These are phyloP conservation scores for Arabidopsis lyrata DNA, from an alignment of 441 rosid species.

Conservation along the genomic window DNA sequence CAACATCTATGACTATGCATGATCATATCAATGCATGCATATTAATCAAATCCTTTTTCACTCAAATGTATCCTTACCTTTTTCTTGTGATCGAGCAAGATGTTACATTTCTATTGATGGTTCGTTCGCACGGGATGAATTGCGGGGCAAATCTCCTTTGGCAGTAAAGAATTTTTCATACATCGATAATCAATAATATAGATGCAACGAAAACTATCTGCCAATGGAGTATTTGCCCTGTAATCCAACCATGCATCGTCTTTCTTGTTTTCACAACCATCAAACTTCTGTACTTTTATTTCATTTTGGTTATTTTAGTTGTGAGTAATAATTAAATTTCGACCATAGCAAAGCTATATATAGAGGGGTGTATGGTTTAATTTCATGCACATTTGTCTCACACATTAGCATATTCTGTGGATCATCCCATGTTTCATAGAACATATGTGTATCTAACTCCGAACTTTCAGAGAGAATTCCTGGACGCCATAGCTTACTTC, in stretches of 20 bases:
- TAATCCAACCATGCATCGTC: slow-evolving; percentile 53
- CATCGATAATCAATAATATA: background rate
- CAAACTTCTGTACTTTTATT: background rate
- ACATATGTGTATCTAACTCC: slow-evolving; percentile 12
- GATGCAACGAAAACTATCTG: slow-evolving; percentile 44
- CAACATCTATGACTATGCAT: background rate
- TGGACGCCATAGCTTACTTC: slow-evolving; percentile 1
- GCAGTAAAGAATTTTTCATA: slow-evolving; percentile 44
- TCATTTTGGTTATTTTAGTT: background rate
- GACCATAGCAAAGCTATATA: slow-evolving; percentile 22
- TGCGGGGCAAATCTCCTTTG: slow-evolving; percentile 74
- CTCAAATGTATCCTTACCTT: slow-evolving; percentile 40
- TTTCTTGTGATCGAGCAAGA: slow-evolving; percentile 17
- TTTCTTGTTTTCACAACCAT: background rate
- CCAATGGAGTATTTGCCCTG: slow-evolving; percentile 62
- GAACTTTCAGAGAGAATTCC: background rate
- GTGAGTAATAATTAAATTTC: slow-evolving; percentile 4
- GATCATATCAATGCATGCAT: slow-evolving; percentile 6
- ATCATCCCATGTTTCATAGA: slow-evolving; percentile 47
- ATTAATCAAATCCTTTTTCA: background rate
- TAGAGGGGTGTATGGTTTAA: background rate
- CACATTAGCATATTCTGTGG: slow-evolving; percentile 57
- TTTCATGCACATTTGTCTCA: slow-evolving; percentile 34
- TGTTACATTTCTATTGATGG: background rate
- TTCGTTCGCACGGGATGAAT: slow-evolving; percentile 46